phyloP scores from a whole-genome alignment of 1,284 basidiomycete species.

The Cutaneotrichosporon sp. region DNA sequence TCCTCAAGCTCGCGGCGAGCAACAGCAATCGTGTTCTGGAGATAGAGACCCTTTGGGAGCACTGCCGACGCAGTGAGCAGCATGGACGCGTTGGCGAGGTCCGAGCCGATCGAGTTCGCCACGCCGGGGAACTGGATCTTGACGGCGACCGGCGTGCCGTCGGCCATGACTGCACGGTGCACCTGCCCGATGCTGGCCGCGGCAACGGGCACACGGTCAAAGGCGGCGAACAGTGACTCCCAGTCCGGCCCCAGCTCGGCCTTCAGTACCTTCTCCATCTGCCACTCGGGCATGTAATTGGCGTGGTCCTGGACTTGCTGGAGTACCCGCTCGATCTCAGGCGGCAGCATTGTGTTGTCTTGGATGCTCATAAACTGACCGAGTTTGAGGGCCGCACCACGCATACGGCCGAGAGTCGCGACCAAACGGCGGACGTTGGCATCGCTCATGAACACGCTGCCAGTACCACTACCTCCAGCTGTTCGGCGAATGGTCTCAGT shows the following conservation, averaged over 20 bases:
- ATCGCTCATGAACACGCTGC: slow-evolving; percentile 71
- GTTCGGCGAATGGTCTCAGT: slow-evolving; percentile 50
- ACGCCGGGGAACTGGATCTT: slow-evolving; percentile 98
- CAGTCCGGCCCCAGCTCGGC: slow-evolving; percentile 72
- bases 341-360: slow-evolving; percentile 82
- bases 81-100: slow-evolving; percentile 79
- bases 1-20: slow-evolving; percentile 89
- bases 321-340: slow-evolving; percentile 83
- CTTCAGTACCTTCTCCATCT: slow-evolving; percentile 85
- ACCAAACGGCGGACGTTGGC: slow-evolving; percentile 86
- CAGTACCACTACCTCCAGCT: slow-evolving; percentile 32
- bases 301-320: slow-evolving; percentile 89
- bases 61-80: slow-evolving; percentile 73
- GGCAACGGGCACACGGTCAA: slow-evolving; percentile 84
- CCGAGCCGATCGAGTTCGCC: slow-evolving; percentile 75
- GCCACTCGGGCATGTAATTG: slow-evolving; percentile 98
- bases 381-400: slow-evolving; percentile 92
- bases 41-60: slow-evolving; percentile 81
- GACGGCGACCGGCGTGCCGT: slow-evolving; percentile 62
- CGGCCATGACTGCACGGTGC: slow-evolving; percentile 66
- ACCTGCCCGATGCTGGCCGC: slow-evolving; percentile 98
- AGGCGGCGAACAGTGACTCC: slow-evolving; percentile 65
- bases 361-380: slow-evolving; percentile 98
- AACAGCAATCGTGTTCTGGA: slow-evolving; percentile 81
- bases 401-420: slow-evolving; percentile 86